Base-by-base conservation (phyloP, 352 stramenopile genomes). In the Achlya hypogyna region DNA sequence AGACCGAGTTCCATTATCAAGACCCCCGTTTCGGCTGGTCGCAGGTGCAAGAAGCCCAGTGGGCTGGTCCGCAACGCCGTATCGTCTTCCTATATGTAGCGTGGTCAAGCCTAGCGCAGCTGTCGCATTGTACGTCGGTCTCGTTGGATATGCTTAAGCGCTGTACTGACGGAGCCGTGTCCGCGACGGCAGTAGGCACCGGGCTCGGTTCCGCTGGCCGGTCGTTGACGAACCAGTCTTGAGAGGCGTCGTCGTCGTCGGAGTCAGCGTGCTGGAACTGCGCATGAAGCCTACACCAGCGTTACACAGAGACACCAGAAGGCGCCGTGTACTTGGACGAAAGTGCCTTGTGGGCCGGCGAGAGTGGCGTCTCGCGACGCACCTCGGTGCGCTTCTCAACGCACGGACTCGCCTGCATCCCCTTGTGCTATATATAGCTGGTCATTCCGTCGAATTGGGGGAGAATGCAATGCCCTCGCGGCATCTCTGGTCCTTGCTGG, bases 141-240 rank as follows among this genome's bases (percentile, higher is more conserved):
- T 56, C 63, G n/a, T 28, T 34, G 29, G 40, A 31, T 27, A 47
- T 35, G 51, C 53, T 65, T 1, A 9, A 34, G 18, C 38, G 27
- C 59, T 71, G 63, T 6, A n/a, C 45, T 20, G 28, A 9, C 0
- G 51, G 27, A 38, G 23, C 45, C 10, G 43, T 43, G 2, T 6
- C 34, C 34, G 66, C 58, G 31, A n/a, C 35, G 25, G 16, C 51
- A 23, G 9, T 25, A 25, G 38, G 31, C 35, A 8, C 23, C 45
- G 9, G 10, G 47, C 4, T 38, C 27, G n/a, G n/a, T 2, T 10
- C 6, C 23, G 29, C 75, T 14, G 56, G 72, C 45, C 80, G 75
- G 53, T 92, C 83, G 69, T 92, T 90, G 31, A 90, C 83, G 53
- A 91, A 91, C 83, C 83, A 91, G 62, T 91, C 81, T 73, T 91